Evolutionary conservation across 148 eudicot species (phyloP).

Genomic region (Camellia sinensis): DNA sequence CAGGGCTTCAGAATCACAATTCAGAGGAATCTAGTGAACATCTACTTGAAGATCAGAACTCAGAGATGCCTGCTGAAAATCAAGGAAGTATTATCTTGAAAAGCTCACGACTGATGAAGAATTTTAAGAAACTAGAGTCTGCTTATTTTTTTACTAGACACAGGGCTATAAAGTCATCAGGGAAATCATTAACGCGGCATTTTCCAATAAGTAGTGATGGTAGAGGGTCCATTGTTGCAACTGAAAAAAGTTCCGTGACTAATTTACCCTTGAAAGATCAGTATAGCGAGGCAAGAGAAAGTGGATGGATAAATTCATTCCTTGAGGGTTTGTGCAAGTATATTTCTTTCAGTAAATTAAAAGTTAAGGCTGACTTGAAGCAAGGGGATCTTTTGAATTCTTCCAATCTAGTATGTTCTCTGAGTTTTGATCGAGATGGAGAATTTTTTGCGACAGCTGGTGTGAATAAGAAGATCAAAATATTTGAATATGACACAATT

Average conservation of each 20-base stretch:
- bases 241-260: slow-evolving; percentile 60
- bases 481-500: slow-evolving; percentile 74
- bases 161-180: slow-evolving; percentile 46
- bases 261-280: slow-evolving; percentile 47
- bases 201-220: slow-evolving; percentile 61
- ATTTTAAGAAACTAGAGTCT: slow-evolving; percentile 84
- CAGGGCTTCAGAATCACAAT: slow-evolving; percentile 29
- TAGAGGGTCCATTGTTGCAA: slow-evolving; percentile 58
- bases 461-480: slow-evolving; percentile 94
- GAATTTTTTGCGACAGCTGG: slow-evolving; percentile 96
- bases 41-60: slow-evolving; percentile 31
- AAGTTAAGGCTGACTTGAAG: slow-evolving; percentile 86
- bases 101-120: slow-evolving; percentile 65
- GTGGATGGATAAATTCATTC: slow-evolving; percentile 82
- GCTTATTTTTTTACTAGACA: slow-evolving; percentile 76
- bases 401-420: slow-evolving; percentile 86
- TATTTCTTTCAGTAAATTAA: slow-evolving; percentile 59
- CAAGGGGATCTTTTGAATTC: slow-evolving; percentile 93
- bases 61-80: slow-evolving; percentile 29
- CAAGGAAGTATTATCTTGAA: slow-evolving; percentile 47
- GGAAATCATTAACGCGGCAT: slow-evolving; percentile 39
- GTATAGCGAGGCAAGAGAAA: slow-evolving; percentile 33
- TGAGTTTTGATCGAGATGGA: slow-evolving; percentile 91
- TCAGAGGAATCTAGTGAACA: slow-evolving; percentile 31
- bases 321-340: slow-evolving; percentile 92